Evolutionary conservation across 768 basidiomycete species (phyloP).

Genomic region (Lactarius sp.): DNA sequence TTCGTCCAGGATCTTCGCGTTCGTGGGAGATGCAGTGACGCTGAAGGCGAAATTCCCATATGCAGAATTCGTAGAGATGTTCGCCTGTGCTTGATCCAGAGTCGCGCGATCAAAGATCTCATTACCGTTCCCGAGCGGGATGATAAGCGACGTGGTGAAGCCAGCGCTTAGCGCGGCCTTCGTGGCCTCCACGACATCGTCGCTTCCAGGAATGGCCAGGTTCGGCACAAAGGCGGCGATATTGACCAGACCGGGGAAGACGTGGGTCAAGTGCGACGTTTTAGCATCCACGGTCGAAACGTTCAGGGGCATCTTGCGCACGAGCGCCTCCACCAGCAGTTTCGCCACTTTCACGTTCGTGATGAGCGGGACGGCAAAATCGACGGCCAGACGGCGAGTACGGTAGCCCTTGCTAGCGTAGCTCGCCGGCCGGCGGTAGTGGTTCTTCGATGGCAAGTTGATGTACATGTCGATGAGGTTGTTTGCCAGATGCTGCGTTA

Average conservation of each 20-base stretch:
- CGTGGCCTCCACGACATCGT: conserved; percentile 63
- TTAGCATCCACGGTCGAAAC: conserved; percentile 91
- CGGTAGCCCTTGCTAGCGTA: conserved; percentile 96
- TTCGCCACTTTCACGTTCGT: conserved; percentile 99
- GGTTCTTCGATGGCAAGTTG: conserved; percentile 97
- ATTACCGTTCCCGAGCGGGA: conserved; percentile 61
- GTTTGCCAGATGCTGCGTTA: conserved; percentile 94
- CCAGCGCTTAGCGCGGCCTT: conserved; percentile 85
- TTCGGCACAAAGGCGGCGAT: conserved; percentile 81
- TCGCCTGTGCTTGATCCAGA: conserved; percentile 65
- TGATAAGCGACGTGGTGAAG: conserved; percentile 79
- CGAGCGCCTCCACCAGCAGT: conserved; percentile 87
- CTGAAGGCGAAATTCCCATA: conserved; percentile 88
- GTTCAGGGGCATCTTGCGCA: conserved; percentile 84
- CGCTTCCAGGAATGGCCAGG: conserved; percentile 47
- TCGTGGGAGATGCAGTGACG: conserved; percentile 67
- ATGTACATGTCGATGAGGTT: conserved; percentile 99
- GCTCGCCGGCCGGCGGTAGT: conserved; percentile 93
- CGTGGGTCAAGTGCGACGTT: conserved; percentile 85
- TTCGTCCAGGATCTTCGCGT: conserved; percentile 60
- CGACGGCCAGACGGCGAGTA: conserved; percentile 97
- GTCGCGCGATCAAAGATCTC: conserved; percentile 62
- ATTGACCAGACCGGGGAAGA: conserved; percentile 89
- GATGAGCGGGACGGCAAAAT: conserved; percentile 94
- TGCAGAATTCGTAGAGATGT: conserved; percentile 51